Percentiles rank a stretch among this genome's conserved stretches.
These are phyloP conservation scores for Suillus luteus DNA, from an alignment of 768 basidiomycete genomes.

Conservation along the genomic window DNA sequence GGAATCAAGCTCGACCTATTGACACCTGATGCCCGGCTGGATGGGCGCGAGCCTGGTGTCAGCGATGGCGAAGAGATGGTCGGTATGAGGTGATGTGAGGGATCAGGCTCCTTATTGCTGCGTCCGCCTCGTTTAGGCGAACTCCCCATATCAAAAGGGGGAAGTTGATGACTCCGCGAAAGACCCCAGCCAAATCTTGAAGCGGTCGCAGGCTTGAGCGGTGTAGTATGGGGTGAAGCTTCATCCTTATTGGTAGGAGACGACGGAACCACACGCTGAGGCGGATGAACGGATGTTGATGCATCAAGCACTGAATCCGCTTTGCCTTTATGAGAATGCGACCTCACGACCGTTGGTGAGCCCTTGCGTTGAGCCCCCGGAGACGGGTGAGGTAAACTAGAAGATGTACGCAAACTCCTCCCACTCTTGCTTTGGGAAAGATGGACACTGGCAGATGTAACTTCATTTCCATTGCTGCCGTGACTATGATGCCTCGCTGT, in stretches of 20 bases:
- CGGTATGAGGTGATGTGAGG: constrained; percentile 13
- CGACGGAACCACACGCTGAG: background rate
- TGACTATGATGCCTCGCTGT: constrained; percentile 21
- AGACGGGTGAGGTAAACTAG: constrained; percentile 21
- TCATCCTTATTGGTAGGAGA: background rate
- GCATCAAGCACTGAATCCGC: background rate
- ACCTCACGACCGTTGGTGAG: background rate
- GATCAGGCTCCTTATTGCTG: constrained; percentile 4
- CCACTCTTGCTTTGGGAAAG: constrained; percentile 11
- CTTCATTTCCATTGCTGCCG: constrained; percentile 13
- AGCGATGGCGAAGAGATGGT: constrained; percentile 25
- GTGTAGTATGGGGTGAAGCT: constrained; percentile 10
- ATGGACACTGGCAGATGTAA: constrained; percentile 19
- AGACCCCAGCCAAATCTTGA: constrained; percentile 44
- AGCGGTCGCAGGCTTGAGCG: constrained; percentile 23
- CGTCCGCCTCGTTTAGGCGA: constrained; percentile 15
- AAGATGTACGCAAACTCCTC: constrained; percentile 20
- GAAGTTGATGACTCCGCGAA: constrained; percentile 37
- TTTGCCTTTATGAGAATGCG: background rate
- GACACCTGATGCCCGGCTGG: constrained; percentile 27
- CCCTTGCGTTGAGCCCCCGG: constrained; percentile 7
- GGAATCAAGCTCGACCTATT: constrained; percentile 45
- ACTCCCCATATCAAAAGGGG: constrained; percentile 42
- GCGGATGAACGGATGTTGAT: background rate
- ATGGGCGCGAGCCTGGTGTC: constrained; percentile 26